phyloP scores from a whole-genome alignment of 2,329 filamentous ascomycete genomes.

The Aspergillus niger region DNA sequence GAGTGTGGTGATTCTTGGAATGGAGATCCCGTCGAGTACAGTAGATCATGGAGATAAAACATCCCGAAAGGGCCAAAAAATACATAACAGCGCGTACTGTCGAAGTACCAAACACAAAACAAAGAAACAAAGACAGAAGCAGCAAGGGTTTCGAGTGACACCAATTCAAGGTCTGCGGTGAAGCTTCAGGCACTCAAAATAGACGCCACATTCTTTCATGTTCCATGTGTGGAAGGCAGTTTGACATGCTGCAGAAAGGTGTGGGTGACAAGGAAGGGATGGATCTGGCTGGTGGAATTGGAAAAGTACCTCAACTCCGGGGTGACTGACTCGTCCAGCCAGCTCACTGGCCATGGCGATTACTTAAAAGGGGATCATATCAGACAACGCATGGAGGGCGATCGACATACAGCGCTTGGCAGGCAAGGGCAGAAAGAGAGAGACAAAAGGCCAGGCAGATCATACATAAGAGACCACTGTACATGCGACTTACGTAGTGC shows the following conservation, averaged over 20 bases:
- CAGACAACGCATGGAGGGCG: neutral
- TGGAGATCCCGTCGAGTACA: neutral
- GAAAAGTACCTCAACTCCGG: too few species aligned
- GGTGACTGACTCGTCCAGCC: neutral
- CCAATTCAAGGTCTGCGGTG: constrained; percentile 4
- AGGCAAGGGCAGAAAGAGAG: constrained; percentile 9
- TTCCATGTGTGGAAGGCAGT: constrained; percentile 11
- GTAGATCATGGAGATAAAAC: neutral
- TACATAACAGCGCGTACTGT: too few species aligned
- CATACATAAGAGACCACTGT: neutral
- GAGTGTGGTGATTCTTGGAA: neutral
- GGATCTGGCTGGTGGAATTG: neutral
- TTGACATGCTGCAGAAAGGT: constrained; percentile 7
- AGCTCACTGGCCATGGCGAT: neutral
- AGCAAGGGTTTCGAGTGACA: constrained; percentile 12
- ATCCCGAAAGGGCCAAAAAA: neutral
- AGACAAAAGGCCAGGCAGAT: constrained; percentile 2
- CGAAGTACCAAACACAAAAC: too few species aligned
- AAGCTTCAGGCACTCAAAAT: constrained; percentile 9
- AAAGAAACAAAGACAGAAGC: neutral
- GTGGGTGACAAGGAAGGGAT: constrained; percentile 2
- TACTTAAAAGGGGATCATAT: neutral
- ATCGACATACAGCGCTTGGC: constrained; percentile 6
- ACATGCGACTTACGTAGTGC: neutral
- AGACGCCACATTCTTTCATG: constrained; percentile 8